phyloP scores from a whole-genome alignment of 2,329 filamentous ascomycete species.

The Tolypocladium sp. region DNA sequence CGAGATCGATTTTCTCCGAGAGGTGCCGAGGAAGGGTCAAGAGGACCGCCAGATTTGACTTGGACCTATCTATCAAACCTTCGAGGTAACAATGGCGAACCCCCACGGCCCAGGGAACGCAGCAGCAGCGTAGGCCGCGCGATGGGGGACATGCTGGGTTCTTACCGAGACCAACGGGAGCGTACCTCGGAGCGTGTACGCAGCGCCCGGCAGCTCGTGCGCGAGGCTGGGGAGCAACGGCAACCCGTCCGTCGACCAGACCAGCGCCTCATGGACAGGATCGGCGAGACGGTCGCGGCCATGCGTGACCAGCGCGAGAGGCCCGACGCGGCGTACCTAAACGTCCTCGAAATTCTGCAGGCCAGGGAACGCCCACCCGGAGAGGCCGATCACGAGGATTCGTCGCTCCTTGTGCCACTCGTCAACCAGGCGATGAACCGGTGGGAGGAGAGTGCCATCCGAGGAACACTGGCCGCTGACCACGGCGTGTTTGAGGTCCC shows the following conservation, averaged over 20 bases:
- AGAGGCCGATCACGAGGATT: conserved; percentile 24
- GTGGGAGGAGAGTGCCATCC: conserved; percentile 27
- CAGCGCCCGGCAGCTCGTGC: conserved; percentile 20
- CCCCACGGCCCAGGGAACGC: conserved; percentile 20
- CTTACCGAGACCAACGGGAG: conserved; percentile 27
- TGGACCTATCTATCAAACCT: conserved; percentile 10
- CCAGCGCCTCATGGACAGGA: conserved; percentile 21
- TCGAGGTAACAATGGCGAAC: conserved; percentile 13
- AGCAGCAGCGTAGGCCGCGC: conserved; percentile 26
- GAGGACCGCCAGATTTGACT: conserved; percentile 7
- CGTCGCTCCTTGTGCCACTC: conserved; percentile 25
- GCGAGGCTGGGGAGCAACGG: conserved; percentile 12
- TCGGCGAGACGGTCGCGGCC: conserved; percentile 25
- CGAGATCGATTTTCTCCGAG: conserved; percentile 30
- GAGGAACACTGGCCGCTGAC: conserved; percentile 21
- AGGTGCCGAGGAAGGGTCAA: conserved; percentile 14
- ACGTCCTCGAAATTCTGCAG: conserved; percentile 27
- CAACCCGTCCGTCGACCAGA: conserved; percentile 13
- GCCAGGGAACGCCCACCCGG: conserved; percentile 19
- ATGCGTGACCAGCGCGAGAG: conserved; percentile 25
- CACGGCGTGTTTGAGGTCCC: conserved; percentile 32
- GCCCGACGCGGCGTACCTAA: conserved; percentile 25
- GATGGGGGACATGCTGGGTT: conserved; percentile 28
- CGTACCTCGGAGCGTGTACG: conserved; percentile 23
- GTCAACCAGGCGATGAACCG: conserved; percentile 26